Base-by-base conservation (phyloP, 1,139 yeast species). In the Saccharomycopsis hybrid region DNA sequence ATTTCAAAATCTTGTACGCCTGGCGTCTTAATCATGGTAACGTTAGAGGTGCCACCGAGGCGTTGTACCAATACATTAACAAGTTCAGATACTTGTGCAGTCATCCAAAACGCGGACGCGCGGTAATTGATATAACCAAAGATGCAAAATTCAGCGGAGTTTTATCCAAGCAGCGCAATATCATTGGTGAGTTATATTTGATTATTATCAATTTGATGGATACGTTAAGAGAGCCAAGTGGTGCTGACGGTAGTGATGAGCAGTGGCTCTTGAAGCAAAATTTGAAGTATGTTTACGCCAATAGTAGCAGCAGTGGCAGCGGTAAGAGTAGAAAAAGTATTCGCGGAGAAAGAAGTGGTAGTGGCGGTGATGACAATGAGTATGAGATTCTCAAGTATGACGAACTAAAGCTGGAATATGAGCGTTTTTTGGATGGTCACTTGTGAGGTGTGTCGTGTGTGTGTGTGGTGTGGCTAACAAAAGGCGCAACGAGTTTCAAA, bases 11-110 rank as follows among this genome's bases (percentile, higher is more conserved):
- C 38, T 63, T 78, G 49, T 79, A 77, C 59, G 66, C 84, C 0
- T 76, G 82, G 74, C 73, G 86, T 57, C 60, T 72, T 39, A 61
- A 62, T 33, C 60, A 64, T 38, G 69, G 70, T 9, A 81, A 79
- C 60, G 73, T 68, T 55, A 65, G 85, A 56, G 78, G 79, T 4
- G 78, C 85, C 1, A 65, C 73, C 30, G 84, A 81, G 57, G 69
- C 83, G 0, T 65, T 81, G 47, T 80, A 80, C 58, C 66, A 71
- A 52, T 80, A 77, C 58, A 77, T 80, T 42, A 65, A 67, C 8
- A 64, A 76, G 41, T 72, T 71, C 59, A 66, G 50, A 11, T 39
- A 50, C 24, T 24, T 48, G 8, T 31, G 25, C 5, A 25, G 4
- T 9, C 45, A 33, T 33, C 41, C 38, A 18, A 24, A 39, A n/a